Evolutionary conservation across 306 rosid genomes (phyloP).

Genomic region (Astragalus membranaceus): DNA sequence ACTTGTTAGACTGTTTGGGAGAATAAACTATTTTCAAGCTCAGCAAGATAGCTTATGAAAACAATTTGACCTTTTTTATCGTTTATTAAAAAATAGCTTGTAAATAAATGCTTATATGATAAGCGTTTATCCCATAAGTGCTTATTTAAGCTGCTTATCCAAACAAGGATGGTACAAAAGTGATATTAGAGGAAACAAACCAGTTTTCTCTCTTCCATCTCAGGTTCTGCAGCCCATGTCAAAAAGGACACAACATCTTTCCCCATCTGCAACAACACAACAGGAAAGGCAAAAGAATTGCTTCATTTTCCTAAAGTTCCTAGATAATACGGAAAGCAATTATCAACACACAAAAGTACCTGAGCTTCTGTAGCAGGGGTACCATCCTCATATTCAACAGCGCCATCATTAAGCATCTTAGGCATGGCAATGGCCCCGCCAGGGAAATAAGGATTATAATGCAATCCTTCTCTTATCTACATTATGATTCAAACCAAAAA

Average conservation of each 20-base stretch:
- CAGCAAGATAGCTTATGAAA: too few species aligned
- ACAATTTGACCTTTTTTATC: too few species aligned
- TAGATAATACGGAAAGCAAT: neutral
- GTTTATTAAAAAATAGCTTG: too few species aligned
- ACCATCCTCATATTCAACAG: constrained; percentile 92
- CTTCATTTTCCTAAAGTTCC: neutral
- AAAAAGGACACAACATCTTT: constrained; percentile 85
- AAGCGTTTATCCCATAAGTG: too few species aligned
- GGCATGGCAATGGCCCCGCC: constrained; percentile 99
- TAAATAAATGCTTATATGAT: too few species aligned
- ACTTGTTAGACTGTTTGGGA: too few species aligned
- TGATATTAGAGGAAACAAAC: constrained; percentile 34
- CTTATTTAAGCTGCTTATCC: too few species aligned
- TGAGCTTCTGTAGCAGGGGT: constrained; percentile 92
- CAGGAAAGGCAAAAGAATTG: neutral
- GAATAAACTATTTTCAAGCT: too few species aligned
- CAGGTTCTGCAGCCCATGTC: constrained; percentile 97
- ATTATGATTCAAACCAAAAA: constrained; percentile 22
- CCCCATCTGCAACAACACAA: constrained; percentile 68
- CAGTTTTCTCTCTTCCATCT: constrained; percentile 98
- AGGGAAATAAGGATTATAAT: constrained; percentile 94
- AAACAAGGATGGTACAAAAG: neutral
- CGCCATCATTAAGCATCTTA: constrained; percentile 97
- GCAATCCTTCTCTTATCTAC: constrained; percentile 91
- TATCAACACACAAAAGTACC: constrained; percentile 33